A percentile compares a stretch with the other conserved stretches of the same genome.
phyloP scores from a whole-genome alignment of 78 protist genomes.

The Goniomonas avonlea region DNA sequence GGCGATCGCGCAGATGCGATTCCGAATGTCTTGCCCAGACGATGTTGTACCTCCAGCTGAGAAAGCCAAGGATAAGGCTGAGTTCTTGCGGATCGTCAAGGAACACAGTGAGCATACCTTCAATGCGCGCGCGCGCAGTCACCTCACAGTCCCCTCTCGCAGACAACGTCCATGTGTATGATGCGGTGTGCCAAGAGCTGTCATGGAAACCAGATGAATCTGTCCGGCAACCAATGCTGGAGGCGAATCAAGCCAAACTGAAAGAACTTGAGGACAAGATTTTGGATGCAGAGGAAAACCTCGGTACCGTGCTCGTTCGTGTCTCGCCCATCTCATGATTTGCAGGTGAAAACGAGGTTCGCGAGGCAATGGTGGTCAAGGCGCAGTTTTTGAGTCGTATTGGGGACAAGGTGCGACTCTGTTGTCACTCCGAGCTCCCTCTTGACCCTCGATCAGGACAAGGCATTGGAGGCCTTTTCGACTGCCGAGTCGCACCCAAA shows the following conservation, averaged over 20 bases:
- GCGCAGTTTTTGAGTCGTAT: constrained; percentile 64
- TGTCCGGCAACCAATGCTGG: constrained; percentile 16
- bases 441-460: constrained; percentile 42
- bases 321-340: not conserved
- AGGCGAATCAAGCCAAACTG: constrained; percentile 42
- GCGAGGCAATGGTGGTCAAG: constrained; percentile 70
- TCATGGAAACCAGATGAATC: constrained; percentile 45
- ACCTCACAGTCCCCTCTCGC: not conserved
- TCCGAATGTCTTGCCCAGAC: no score
- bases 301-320: not conserved
- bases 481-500: constrained; percentile 61
- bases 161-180: constrained; percentile 69
- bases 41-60: no score
- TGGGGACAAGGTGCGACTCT: constrained; percentile 68
- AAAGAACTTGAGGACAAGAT: constrained; percentile 54
- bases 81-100: not conserved
- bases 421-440: not conserved
- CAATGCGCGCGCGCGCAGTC: not conserved
- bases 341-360: constrained; percentile 88
- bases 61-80: constrained; percentile 19
- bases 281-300: constrained; percentile 77
- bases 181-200: constrained; percentile 42
- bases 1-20: no score
- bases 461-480: constrained; percentile 44
- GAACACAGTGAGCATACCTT: not conserved